Evolutionary conservation across 768 basidiomycete species (phyloP).

Genomic region (Peribolospora kevripleyi): DNA sequence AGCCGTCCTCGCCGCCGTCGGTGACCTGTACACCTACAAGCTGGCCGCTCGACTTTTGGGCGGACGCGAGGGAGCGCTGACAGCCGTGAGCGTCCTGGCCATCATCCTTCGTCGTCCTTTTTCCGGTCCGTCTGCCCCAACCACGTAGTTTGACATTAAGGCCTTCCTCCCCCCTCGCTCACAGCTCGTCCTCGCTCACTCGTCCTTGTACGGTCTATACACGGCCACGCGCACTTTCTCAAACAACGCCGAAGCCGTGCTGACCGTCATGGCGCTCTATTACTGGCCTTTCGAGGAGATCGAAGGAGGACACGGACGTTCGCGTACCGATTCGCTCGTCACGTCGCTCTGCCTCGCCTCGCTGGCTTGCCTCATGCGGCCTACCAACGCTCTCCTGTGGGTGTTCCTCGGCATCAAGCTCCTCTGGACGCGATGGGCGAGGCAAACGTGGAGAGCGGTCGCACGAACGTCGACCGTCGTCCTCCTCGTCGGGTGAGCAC

Average conservation of each 20-base stretch:
- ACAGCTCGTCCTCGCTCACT: constrained; percentile 35
- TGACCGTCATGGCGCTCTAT: constrained; percentile 51
- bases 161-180: neutral
- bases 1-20: constrained; percentile 33
- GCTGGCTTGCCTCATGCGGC: constrained; percentile 54
- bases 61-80: constrained; percentile 30
- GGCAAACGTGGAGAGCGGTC: too few species aligned
- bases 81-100: constrained; percentile 7
- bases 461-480: too few species aligned
- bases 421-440: neutral
- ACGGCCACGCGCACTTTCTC: constrained; percentile 68
- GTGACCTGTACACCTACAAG: constrained; percentile 42
- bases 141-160: neutral
- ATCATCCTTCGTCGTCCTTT: constrained; percentile 27
- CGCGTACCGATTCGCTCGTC: constrained; percentile 2
- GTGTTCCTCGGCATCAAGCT: constrained; percentile 30
- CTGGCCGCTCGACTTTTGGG: constrained; percentile 38
- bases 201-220: constrained; percentile 62
- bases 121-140: neutral
- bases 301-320: neutral
- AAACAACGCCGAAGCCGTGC: constrained; percentile 72
- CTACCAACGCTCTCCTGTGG: constrained; percentile 78
- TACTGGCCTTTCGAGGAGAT: constrained; percentile 30
- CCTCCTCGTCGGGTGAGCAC: too few species aligned
- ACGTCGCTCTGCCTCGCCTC: constrained; percentile 37